Percentiles rank a stretch among this genome's conserved stretches.
phyloP scores from a whole-genome alignment of 2,329 filamentous ascomycete species.

The Colletotrichum sp. region DNA sequence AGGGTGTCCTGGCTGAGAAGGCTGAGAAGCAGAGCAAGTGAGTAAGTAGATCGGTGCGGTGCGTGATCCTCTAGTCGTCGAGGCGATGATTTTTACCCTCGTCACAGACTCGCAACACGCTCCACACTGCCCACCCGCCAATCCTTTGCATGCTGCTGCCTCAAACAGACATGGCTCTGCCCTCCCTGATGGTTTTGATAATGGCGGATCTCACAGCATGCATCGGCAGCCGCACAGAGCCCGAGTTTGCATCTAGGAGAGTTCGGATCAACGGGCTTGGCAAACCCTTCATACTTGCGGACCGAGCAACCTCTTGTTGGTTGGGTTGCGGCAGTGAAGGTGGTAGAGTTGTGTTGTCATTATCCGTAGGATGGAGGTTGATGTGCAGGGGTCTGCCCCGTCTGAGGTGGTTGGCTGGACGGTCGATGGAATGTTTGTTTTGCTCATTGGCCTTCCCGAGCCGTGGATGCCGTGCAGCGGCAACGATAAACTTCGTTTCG shows the following conservation, averaged over 20 bases:
- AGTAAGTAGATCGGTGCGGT: neutral
- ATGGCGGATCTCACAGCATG: neutral
- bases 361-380: neutral
- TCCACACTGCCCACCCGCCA: neutral
- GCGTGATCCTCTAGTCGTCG: neutral
- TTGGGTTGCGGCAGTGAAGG: neutral
- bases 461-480: neutral
- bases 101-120: neutral
- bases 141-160: neutral
- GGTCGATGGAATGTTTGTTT: constrained; percentile 3
- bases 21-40: neutral
- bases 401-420: neutral
- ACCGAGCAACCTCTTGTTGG: neutral
- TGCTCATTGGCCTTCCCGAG: neutral
- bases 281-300: neutral
- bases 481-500: neutral
- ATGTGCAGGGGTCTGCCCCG: neutral
- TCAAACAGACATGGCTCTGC: neutral
- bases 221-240: neutral
- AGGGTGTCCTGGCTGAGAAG: neutral
- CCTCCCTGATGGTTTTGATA: neutral
- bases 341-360: neutral
- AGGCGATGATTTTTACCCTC: neutral
- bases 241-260: neutral
- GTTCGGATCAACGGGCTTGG: neutral